Conservation (phyloP, 2,329 filamentous ascomycete genomes). For the Monilinia polystroma region DNA sequence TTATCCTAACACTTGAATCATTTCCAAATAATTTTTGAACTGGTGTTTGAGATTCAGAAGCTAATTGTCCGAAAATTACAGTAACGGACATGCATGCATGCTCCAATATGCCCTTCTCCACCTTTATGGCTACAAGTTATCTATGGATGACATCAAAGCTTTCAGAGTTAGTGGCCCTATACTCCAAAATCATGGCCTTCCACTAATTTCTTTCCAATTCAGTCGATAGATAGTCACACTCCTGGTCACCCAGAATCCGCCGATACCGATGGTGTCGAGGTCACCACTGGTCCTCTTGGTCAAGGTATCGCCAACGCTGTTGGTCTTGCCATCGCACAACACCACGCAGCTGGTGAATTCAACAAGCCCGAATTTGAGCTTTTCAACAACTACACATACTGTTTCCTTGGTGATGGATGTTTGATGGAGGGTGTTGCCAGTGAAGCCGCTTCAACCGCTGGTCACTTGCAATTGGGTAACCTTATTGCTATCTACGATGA, state of each 20-base stretch:
- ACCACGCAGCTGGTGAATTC: constrained; percentile 85
- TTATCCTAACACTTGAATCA: background rate
- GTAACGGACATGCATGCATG: constrained; percentile 99
- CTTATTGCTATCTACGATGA: constrained; percentile 96
- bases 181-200: constrained; percentile 8
- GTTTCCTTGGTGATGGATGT: constrained; percentile 96
- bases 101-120: constrained; percentile 98
- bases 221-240: constrained; percentile 69
- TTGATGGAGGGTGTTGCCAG: constrained; percentile 96
- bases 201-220: constrained; percentile 18
- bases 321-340: constrained; percentile 94
- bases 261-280: constrained; percentile 95
- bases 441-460: constrained; percentile 88
- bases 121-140: constrained; percentile 85
- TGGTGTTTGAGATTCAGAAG: background rate
- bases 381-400: constrained; percentile 95
- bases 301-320: constrained; percentile 98
- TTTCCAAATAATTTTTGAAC: background rate
- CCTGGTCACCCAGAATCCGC: constrained; percentile 96
- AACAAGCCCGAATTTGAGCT: constrained; percentile 95
- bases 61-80: constrained; percentile 42
- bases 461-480: constrained; percentile 97
- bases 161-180: constrained; percentile 73
- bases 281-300: constrained; percentile 95
- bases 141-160: constrained; percentile 87